Evolutionary conservation across 768 basidiomycete species (phyloP).

Genomic region (Dioszegia hungarica): DNA sequence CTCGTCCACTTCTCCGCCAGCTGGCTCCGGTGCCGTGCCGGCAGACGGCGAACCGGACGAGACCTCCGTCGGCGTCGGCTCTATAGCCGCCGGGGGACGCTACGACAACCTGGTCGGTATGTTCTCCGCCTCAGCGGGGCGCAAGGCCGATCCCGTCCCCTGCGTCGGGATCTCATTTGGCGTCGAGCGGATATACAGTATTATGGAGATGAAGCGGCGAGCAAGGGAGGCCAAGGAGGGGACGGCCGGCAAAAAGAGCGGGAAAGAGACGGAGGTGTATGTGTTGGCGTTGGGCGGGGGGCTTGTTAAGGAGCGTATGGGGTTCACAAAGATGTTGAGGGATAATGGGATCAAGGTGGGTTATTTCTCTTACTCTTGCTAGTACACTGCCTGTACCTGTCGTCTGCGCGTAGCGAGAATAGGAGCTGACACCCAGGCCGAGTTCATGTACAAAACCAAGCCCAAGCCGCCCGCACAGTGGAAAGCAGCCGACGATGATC

Average conservation of each 20-base stretch:
- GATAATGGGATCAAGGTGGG: constrained; percentile 81
- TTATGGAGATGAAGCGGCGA: constrained; percentile 78
- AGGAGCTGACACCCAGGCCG: constrained; percentile 56
- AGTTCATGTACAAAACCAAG: constrained; percentile 87
- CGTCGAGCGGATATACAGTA: constrained; percentile 84
- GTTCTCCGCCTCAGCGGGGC: constrained; percentile 68
- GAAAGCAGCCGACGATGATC: constrained; percentile 81
- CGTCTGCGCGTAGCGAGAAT: neutral
- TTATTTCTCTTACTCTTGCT: neutral
- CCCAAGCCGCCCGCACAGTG: constrained; percentile 85
- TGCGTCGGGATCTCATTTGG: constrained; percentile 92
- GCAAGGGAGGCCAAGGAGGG: constrained; percentile 57
- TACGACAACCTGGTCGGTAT: constrained; percentile 93
- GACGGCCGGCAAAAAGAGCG: constrained; percentile 71
- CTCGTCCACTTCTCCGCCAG: constrained; percentile 4
- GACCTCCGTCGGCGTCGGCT: constrained; percentile 90
- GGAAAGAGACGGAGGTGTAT: constrained; percentile 89
- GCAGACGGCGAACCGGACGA: constrained; percentile 77
- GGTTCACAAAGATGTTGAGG: constrained; percentile 71
- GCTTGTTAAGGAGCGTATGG: constrained; percentile 75
- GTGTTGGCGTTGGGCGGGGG: constrained; percentile 89
- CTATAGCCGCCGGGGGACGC: constrained; percentile 95
- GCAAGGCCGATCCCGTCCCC: constrained; percentile 62
- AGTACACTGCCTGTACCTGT: neutral
- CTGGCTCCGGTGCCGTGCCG: too few relatives aligned